Evolutionary conservation across 31 red algal species (phyloP), one percentile per base, ranked within the genome.

Genomic region (Porphyra umbilicalis): DNA sequence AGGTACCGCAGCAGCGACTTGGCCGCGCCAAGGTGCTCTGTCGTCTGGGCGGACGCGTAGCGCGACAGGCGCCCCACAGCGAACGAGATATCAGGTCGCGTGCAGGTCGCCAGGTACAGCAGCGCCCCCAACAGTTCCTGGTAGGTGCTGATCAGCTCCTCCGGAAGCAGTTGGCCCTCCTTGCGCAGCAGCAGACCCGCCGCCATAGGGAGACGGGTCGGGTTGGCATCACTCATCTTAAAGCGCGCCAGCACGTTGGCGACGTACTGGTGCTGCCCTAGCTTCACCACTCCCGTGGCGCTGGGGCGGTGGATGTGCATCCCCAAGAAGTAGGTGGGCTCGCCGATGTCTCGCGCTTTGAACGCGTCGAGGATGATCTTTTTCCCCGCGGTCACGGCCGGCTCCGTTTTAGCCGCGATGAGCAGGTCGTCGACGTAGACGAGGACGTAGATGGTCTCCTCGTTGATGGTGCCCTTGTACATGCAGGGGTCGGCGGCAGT

Each of bases 391-490:
- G 35, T 31, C 42, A 88, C 4, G 35, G 6, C 30, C 1, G 33
- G 32, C 9, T 5, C 6, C 36, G 15, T 32, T 1, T 76, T 1
- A 6, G 29, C 4, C 29, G 80, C 80, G 75, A 82, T 33, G 5
- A 87, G 75, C 5, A 91, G 29, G 76, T 91, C 88, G 81, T 91
- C 83, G 7, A 91, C 84, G 39, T 87, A 83, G 25, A 82, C 32
- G 2, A 83, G 37, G 4, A 86, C 34, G 2, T 77, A 36, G 7
- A 80, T 32, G 9, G 7, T 10, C 6, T 5, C 40, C 0, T 75
- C 32, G 6, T 74, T 35, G 36, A 75, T 33, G 14, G 10, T 9
- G 18, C 11, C 30, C 36, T 84, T 85, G 67, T 86, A 90, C 40
- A 84, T 31, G 32, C 38, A 77, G 15, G 88, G 82, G 81, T 85